Evolutionary conservation across 768 basidiomycete genomes (phyloP).

Genomic region (Fibroporia radiculosa): DNA sequence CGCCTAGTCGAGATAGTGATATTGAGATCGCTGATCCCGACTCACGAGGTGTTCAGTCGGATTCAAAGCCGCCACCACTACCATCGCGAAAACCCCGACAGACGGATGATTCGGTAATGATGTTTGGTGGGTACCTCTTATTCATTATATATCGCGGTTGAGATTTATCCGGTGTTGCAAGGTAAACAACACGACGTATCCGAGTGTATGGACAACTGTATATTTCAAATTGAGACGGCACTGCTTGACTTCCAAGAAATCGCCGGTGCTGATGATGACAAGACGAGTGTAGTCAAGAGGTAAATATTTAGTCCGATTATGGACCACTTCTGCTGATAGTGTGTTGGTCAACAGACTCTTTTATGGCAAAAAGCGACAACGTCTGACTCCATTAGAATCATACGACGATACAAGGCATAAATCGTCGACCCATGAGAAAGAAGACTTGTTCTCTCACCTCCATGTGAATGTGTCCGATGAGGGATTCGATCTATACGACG

Average conservation of each 20-base stretch:
- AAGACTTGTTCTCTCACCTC: conserved; percentile 89
- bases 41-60: conserved; percentile 10
- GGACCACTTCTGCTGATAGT: not conserved
- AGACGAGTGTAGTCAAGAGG: conserved; percentile 80
- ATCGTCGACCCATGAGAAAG: conserved; percentile 71
- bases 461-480: conserved; percentile 90
- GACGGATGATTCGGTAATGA: conserved; percentile 72
- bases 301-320: conserved; percentile 20
- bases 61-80: conserved; percentile 44
- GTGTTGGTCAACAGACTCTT: conserved; percentile 47
- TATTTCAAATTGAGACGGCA: conserved; percentile 97
- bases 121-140: conserved; percentile 59
- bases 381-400: conserved; percentile 31
- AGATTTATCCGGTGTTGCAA: conserved; percentile 21
- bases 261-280: conserved; percentile 40
- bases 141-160: not conserved
- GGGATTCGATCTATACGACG: conserved; percentile 89
- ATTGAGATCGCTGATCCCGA: conserved; percentile 20
- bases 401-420: conserved; percentile 29
- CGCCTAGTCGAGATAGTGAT: conserved; percentile 17
- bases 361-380: conserved; percentile 81
- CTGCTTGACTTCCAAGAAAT: conserved; percentile 61
- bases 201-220: conserved; percentile 98
- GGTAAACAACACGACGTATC: conserved; percentile 97
- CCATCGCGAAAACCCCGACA: conserved; percentile 45